A percentile compares a stretch with the other conserved stretches of the same genome.
Evolutionary conservation across 345 rosid species (phyloP).

Genomic region (Syzygium aqueum): DNA sequence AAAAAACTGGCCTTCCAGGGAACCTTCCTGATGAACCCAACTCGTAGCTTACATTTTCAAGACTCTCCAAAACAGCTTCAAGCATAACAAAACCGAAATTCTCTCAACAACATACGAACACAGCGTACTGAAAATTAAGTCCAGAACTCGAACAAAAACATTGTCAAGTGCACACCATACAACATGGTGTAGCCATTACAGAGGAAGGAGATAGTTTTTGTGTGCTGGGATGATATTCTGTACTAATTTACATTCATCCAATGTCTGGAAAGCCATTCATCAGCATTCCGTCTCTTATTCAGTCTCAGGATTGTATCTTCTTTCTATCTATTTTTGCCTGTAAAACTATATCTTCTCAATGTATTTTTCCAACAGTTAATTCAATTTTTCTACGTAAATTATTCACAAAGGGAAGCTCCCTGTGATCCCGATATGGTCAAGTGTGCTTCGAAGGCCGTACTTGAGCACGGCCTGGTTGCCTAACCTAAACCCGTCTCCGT

Average conservation of each 20-base stretch:
- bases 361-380: background rate
- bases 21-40: background rate
- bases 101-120: background rate
- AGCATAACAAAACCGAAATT: background rate
- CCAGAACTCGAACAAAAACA: background rate
- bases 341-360: background rate
- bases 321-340: background rate
- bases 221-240: background rate
- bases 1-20: background rate
- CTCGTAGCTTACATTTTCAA: background rate
- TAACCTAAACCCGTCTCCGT: constrained; percentile 84
- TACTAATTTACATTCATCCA: background rate
- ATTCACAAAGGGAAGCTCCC: constrained; percentile 62
- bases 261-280: background rate
- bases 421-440: constrained; percentile 80
- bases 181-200: background rate
- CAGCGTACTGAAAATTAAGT: background rate
- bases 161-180: background rate
- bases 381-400: background rate
- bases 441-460: constrained; percentile 65
- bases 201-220: background rate
- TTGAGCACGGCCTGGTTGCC: constrained; percentile 67
- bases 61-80: background rate
- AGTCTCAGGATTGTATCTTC: background rate
- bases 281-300: background rate